Evolutionary conservation across 306 rosid genomes (phyloP).

Genomic region (Cucurbita argyrosperma): DNA sequence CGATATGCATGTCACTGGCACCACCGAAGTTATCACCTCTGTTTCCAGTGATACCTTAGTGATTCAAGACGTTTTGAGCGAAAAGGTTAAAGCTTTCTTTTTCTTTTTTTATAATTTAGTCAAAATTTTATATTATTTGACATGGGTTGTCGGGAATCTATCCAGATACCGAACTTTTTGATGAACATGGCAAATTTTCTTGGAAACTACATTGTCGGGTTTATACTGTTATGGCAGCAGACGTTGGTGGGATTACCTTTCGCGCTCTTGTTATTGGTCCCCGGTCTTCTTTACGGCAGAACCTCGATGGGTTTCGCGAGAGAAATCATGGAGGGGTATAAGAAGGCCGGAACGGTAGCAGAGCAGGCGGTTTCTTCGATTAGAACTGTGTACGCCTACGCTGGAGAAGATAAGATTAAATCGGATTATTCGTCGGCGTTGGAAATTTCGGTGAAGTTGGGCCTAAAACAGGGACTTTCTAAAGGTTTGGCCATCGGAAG

Average conservation of each 20-base stretch:
- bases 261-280: constrained; percentile 51
- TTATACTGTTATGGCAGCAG: constrained; percentile 52
- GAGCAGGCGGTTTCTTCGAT: constrained; percentile 80
- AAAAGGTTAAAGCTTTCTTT: constrained; percentile 38
- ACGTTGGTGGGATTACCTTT: constrained; percentile 78
- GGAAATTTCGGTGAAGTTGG: constrained; percentile 49
- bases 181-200: constrained; percentile 46
- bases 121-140: too few species aligned
- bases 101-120: not conserved
- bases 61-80: constrained; percentile 73
- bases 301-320: constrained; percentile 56
- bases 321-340: constrained; percentile 53
- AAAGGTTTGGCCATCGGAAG: constrained; percentile 94
- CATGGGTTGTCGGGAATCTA: not conserved
- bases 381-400: constrained; percentile 78
- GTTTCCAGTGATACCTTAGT: constrained; percentile 74
- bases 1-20: constrained; percentile 81
- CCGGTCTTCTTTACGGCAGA: constrained; percentile 71
- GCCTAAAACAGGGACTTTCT: constrained; percentile 72
- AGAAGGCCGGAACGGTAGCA: constrained; percentile 54
- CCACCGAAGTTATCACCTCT: constrained; percentile 74
- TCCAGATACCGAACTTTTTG: constrained; percentile 63
- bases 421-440: constrained; percentile 55
- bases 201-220: constrained; percentile 63
- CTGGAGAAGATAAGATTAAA: constrained; percentile 56